Evolutionary conservation across 495 filamentous ascomycete species (phyloP), one percentile per base, ranked within the genome.

Genomic region (Aspergillus sparsus): DNA sequence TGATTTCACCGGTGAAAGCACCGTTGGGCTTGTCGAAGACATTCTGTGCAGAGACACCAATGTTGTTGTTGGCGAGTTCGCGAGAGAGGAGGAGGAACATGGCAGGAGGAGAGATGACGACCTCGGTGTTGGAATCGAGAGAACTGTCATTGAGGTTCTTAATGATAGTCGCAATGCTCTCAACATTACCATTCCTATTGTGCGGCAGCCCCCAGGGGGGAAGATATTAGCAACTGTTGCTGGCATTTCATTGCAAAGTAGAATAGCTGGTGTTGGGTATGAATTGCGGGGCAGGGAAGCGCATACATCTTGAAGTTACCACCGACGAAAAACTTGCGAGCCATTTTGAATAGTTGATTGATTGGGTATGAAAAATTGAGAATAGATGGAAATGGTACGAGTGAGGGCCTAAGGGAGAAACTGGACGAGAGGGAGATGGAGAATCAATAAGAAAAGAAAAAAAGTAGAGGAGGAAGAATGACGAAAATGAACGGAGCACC

Each of bases 231-330:
- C 45, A 18, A 55, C 58, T 7, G 44, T 47, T 15, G 6, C 42
- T 46, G 21, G 15, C 8, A 6, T 27, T 34, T 34, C 36, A 34
- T 52, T 21, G 12, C 37, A 16, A 18, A 36, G 13, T 5, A 21
- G n/a, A 37, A 21, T 36, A 18, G n/a, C 12, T 7, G 18, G 42
- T 13, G 1, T n/a, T 46, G n/a, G 42, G 42, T 46, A 16, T 13
- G 42, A 46, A 63, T 46, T 64, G 62, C 52, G 57, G 67, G 62
- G 65, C 52, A 62, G 53, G 46, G 47, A 55, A 61, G 63, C 47
- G 54, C 83, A 55, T 74, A 93, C 92, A 96, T 97, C 83, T 98
- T 98, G 83, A 98, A 98, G 86, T 98, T 98, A 72, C 94, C 94
- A 74, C 94, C 94, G 73, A 98, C 91, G 80, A 98, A 97, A 85